A percentile compares a stretch with the other conserved stretches of the same genome.
These are phyloP conservation scores for Hypomyces perniciosus DNA, from an alignment of 2,329 filamentous ascomycete genomes.

Conservation along the genomic window DNA sequence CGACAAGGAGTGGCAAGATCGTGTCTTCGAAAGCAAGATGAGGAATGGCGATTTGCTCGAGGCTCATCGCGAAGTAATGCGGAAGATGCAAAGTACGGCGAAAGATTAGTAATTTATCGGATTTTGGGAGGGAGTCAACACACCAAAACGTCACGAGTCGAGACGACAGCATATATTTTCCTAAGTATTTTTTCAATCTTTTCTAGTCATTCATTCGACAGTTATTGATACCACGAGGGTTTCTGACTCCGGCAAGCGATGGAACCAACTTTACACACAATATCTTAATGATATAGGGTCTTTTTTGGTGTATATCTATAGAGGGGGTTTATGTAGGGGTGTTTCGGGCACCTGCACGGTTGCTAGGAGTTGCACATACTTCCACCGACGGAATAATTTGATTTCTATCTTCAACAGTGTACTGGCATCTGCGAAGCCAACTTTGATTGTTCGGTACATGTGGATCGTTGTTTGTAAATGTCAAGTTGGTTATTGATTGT, in stretches of 20 bases:
- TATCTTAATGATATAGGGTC: constrained; percentile 1
- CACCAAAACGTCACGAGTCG: background rate
- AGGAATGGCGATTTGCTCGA: constrained; percentile 67
- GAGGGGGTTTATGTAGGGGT: background rate
- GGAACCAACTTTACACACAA: background rate
- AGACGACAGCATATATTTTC: constrained; percentile 1
- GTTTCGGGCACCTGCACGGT: background rate
- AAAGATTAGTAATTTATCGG: constrained; percentile 22
- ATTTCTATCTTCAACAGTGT: background rate
- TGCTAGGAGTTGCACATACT: constrained; percentile 2
- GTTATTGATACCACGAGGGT: background rate
- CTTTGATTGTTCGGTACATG: too few relatives aligned
- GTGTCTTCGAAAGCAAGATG: constrained; percentile 68
- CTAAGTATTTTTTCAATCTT: background rate
- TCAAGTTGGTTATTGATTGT: too few relatives aligned
- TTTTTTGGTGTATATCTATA: background rate
- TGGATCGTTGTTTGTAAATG: too few relatives aligned
- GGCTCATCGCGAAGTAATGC: constrained; percentile 71
- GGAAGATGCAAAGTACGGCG: constrained; percentile 62
- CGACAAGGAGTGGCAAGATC: constrained; percentile 53
- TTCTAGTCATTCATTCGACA: background rate
- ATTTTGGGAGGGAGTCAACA: background rate
- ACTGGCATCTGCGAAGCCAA: too few relatives aligned
- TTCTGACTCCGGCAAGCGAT: background rate
- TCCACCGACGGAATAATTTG: background rate